These are phyloP conservation scores for Candida mattraensis DNA, from an alignment of 805 yeast genomes.

Conservation along the genomic window DNA sequence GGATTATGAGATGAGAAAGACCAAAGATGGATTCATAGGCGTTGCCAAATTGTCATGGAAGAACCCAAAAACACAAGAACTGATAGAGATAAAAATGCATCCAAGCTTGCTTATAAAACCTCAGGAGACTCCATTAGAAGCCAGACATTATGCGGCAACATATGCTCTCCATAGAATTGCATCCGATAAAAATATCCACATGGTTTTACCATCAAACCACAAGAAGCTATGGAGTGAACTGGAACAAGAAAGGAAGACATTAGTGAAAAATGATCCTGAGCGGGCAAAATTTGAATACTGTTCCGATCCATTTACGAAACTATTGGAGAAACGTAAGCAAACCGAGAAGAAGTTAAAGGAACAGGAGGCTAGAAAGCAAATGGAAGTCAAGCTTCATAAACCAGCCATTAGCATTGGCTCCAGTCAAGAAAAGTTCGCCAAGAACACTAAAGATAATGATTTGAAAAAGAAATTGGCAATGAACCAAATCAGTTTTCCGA, in stretches of 20 bases:
- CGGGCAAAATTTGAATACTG: slow-evolving; percentile 56
- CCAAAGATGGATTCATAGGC: slow-evolving; percentile 57
- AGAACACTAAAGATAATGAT: slow-evolving; percentile 4
- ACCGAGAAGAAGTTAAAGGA: slow-evolving; percentile 47
- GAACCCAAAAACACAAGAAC: slow-evolving; percentile 79
- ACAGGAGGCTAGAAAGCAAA: slow-evolving; percentile 42
- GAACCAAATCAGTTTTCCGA: slow-evolving; percentile 37
- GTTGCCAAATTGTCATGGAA: slow-evolving; percentile 64
- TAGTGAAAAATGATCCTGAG: slow-evolving; percentile 45
- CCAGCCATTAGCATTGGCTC: slow-evolving; percentile 43
- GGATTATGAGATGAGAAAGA: slow-evolving; percentile 63
- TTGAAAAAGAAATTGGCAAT: slow-evolving; percentile 6
- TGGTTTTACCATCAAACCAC: slow-evolving; percentile 85
- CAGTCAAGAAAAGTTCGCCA: slow-evolving; percentile 6
- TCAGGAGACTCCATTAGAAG: slow-evolving; percentile 82
- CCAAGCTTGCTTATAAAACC: slow-evolving; percentile 53
- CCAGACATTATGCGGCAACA: slow-evolving; percentile 88
- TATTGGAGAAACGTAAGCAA: slow-evolving; percentile 54
- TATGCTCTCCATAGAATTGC: slow-evolving; percentile 79
- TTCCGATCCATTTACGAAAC: slow-evolving; percentile 74
- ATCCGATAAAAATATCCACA: slow-evolving; percentile 76
- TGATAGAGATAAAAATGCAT: slow-evolving; percentile 54
- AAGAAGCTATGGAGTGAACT: slow-evolving; percentile 74
- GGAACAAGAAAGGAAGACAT: slow-evolving; percentile 55
- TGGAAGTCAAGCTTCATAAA: slow-evolving; percentile 50